Conservation (phyloP, 768 basidiomycete species). For the Psilocybe sp. region DNA sequence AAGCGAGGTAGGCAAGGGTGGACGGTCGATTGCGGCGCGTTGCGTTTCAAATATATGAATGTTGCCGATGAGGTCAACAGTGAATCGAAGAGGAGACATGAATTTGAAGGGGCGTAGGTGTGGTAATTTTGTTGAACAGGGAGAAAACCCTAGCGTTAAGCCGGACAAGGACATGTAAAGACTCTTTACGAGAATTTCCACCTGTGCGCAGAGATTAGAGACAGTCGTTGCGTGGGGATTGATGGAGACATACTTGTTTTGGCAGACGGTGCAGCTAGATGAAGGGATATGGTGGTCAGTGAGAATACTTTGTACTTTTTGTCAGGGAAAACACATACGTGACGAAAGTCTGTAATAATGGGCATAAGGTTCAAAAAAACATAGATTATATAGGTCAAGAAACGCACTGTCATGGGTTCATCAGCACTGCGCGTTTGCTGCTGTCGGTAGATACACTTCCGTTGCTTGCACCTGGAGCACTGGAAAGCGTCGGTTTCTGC, state of each 20-base stretch:
- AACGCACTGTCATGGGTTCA: conserved; percentile 86
- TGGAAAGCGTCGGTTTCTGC: conserved; percentile 99
- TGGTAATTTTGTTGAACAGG: no score
- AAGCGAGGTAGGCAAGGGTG: no score
- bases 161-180: no score
- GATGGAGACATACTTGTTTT: conserved; percentile 5
- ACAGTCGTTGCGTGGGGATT: no score
- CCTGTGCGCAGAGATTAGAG: no score
- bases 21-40: no score
- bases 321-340: conserved; percentile 8
- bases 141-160: no score
- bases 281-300: neutral
- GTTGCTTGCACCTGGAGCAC: conserved; percentile 91
- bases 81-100: no score
- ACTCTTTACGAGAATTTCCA: no score
- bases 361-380: neutral
- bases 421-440: conserved; percentile 97
- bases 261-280: conserved; percentile 11
- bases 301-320: neutral
- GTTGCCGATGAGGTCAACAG: no score
- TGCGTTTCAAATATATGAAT: no score
- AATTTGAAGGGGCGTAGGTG: no score
- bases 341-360: conserved; percentile 14
- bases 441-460: conserved; percentile 91
- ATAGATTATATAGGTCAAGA: neutral